phyloP scores from a whole-genome alignment of 306 rosid genomes.

The Cicer cuneatum region DNA sequence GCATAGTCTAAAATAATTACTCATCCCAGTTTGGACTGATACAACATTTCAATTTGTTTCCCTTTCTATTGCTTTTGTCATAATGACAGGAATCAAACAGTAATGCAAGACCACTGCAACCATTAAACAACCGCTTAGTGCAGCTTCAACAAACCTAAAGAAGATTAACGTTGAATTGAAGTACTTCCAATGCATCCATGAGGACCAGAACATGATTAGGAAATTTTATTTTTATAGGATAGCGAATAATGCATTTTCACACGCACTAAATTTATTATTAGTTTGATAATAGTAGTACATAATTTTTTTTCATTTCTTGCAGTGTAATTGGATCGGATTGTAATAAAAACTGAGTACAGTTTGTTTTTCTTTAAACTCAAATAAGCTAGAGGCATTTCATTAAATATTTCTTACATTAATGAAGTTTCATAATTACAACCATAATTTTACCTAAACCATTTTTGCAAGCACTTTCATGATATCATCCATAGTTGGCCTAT shows the following conservation, averaged over 20 bases:
- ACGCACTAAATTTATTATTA: background rate
- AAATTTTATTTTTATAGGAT: too few species aligned
- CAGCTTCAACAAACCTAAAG: conserved; percentile 44
- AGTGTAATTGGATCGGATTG: background rate
- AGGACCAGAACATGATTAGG: too few species aligned
- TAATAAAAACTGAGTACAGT: background rate
- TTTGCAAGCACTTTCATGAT: conserved; percentile 67
- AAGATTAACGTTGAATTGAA: conserved; percentile 43
- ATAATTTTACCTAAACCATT: conserved; percentile 49
- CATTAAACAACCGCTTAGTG: conserved; percentile 55
- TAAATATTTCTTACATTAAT: background rate
- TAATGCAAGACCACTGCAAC: conserved; percentile 83
- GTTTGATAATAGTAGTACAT: background rate
- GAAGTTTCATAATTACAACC: conserved; percentile 21
- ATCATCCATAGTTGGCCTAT: conserved; percentile 69
- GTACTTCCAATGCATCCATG: background rate
- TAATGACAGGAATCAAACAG: conserved; percentile 57
- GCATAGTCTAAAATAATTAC: too few species aligned
- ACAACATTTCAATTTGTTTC: too few species aligned
- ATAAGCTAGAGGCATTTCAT: too few species aligned
- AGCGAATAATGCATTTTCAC: background rate
- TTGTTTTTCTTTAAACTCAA: background rate
- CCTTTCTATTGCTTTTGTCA: too few species aligned
- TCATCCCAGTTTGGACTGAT: too few species aligned
- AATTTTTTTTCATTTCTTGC: background rate